These are phyloP conservation scores for Candolleomyces efflorescens DNA, from an alignment of 768 basidiomycete genomes.

Conservation along the genomic window DNA sequence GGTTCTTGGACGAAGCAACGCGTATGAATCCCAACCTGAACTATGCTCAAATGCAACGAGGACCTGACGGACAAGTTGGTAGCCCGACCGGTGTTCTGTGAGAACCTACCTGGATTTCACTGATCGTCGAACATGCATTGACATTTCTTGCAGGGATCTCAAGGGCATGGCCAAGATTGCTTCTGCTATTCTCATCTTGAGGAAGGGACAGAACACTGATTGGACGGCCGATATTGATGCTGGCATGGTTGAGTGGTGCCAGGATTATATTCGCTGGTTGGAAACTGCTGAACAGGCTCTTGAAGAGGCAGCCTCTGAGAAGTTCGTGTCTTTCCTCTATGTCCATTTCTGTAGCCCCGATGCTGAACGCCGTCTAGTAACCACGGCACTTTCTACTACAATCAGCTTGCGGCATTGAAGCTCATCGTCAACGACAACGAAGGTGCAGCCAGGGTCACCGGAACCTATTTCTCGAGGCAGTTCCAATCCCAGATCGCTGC, in stretches of 20 bases:
- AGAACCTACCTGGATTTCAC: conserved; percentile 14
- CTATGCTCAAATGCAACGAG: conserved; percentile 49
- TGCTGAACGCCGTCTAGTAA: conserved; percentile 37
- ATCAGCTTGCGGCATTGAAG: conserved; percentile 55
- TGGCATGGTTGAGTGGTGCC: conserved; percentile 47
- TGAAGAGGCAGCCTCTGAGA: conserved; percentile 40
- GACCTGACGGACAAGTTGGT: conserved; percentile 34
- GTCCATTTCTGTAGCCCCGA: background rate
- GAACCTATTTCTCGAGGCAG: conserved; percentile 46
- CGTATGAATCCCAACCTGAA: conserved; percentile 64
- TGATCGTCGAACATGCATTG: background rate
- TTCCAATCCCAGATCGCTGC: conserved; percentile 52
- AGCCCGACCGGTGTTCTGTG: conserved; percentile 54
- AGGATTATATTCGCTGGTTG: conserved; percentile 52
- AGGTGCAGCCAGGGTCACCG: conserved; percentile 43
- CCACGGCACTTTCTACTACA: conserved; percentile 61
- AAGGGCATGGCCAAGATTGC: conserved; percentile 55
- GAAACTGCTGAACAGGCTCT: conserved; percentile 43
- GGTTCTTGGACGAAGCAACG: conserved; percentile 57
- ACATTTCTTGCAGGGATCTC: conserved; percentile 39
- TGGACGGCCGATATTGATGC: conserved; percentile 54
- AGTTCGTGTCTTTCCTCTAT: conserved; percentile 34
- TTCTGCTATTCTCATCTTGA: conserved; percentile 48
- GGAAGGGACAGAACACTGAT: conserved; percentile 41
- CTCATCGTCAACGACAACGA: conserved; percentile 45